Conservation (phyloP, 2,329 filamentous ascomycete species). For the Beauveria pseudobassiana region DNA sequence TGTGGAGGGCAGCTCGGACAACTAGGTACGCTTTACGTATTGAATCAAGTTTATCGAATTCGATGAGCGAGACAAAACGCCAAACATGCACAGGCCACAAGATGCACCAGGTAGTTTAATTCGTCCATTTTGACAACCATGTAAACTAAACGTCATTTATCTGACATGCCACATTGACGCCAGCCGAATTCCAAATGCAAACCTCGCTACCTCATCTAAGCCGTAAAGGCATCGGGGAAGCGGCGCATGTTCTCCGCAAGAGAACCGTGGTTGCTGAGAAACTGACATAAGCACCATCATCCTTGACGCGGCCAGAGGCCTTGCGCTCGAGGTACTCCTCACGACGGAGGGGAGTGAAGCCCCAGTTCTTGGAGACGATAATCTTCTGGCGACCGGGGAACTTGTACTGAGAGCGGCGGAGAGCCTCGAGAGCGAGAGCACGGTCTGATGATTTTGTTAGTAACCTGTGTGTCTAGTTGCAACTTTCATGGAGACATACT, state of each 20-base stretch:
- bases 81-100: neutral
- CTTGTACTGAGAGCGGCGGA: slow-evolving; percentile 99
- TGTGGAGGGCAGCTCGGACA: too few species aligned
- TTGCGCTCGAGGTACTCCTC: slow-evolving; percentile 97
- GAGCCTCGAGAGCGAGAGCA: slow-evolving; percentile 90
- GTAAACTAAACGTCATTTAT: slow-evolving; percentile 27
- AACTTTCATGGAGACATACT: slow-evolving; percentile 44
- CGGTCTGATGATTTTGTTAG: slow-evolving; percentile 52
- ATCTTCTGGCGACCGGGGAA: slow-evolving; percentile 99
- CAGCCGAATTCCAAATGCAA: slow-evolving; percentile 35
- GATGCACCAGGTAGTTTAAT: slow-evolving; percentile 16
- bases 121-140: slow-evolving; percentile 26
- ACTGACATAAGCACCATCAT: slow-evolving; percentile 99
- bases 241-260: slow-evolving; percentile 82
- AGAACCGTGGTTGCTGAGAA: slow-evolving; percentile 88
- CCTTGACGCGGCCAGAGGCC: slow-evolving; percentile 85
- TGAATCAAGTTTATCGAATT: neutral
- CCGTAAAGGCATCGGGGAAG: slow-evolving; percentile 87
- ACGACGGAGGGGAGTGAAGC: slow-evolving; percentile 95
- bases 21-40: neutral
- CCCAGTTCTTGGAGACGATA: slow-evolving; percentile 99
- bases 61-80: neutral
- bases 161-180: slow-evolving; percentile 39
- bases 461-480: neutral
- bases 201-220: slow-evolving; percentile 33